Evolutionary conservation across 257 asterid species (phyloP).

Genomic region (Solanum etuberosum): DNA sequence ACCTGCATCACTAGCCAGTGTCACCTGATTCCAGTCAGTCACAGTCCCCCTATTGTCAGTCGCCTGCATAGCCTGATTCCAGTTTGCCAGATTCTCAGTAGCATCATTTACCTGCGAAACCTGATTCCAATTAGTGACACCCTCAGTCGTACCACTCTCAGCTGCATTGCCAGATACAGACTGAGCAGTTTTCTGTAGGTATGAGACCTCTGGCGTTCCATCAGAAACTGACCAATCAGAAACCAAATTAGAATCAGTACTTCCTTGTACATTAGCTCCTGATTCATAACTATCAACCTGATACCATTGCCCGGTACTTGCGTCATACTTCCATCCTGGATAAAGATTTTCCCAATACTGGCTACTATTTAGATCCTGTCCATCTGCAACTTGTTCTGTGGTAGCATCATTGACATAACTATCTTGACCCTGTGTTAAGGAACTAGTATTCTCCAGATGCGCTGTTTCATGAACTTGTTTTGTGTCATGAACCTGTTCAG

Average conservation of each 20-base stretch:
- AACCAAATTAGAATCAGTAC: slow-evolving; percentile 6
- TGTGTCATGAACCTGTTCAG: not conserved
- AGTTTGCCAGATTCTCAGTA: slow-evolving; percentile 21
- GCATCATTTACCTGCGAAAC: slow-evolving; percentile 25
- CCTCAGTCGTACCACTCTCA: slow-evolving; percentile 38
- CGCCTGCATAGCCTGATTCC: slow-evolving; percentile 38
- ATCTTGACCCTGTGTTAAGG: slow-evolving; percentile 20
- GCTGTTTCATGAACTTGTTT: not conserved
- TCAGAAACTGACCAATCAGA: slow-evolving; percentile 32
- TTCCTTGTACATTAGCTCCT: slow-evolving; percentile 19
- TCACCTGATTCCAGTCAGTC: slow-evolving; percentile 17
- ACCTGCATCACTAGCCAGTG: slow-evolving; percentile 10
- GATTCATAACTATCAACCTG: slow-evolving; percentile 44
- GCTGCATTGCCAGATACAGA: slow-evolving; percentile 41
- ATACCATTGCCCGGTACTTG: slow-evolving; percentile 76
- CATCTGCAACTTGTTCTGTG: slow-evolving; percentile 31
- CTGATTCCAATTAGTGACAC: slow-evolving; percentile 41
- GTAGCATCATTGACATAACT: slow-evolving; percentile 20
- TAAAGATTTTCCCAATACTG: slow-evolving; percentile 74
- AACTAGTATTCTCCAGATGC: not conserved
- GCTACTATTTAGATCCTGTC: slow-evolving; percentile 39
- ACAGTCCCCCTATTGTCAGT: slow-evolving; percentile 5
- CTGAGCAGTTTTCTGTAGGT: slow-evolving; percentile 60
- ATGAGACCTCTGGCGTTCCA: slow-evolving; percentile 45
- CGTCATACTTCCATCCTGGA: slow-evolving; percentile 88